Evolutionary conservation across 2,329 filamentous ascomycete genomes (phyloP), one percentile per base, ranked within the genome.

Genomic region (Aureobasidium uvarum): DNA sequence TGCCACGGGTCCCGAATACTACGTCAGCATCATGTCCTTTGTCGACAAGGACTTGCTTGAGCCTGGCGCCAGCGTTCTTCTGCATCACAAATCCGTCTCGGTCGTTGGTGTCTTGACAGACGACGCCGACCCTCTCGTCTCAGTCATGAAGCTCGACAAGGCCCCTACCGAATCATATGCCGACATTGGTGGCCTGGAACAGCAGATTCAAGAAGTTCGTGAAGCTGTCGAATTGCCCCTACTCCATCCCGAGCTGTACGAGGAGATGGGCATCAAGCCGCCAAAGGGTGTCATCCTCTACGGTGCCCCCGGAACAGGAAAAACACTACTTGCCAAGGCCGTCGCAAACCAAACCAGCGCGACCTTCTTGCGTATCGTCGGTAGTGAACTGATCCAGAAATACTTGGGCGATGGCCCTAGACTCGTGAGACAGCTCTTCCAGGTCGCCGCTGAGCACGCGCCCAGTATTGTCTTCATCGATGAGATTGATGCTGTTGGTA

Each of bases 181-280:
- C 67, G 95, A 99, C 79, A 99, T 99, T 80, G 95, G 95, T 82
- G 95, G 95, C 77, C 78, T 99, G 71, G 95, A 99, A 78, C 81
- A 85, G 66, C 95, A 99, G 78, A 99, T 99, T 67, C 95, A 99
- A 76, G 95, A 99, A 80, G 95, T 99, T 52, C 86, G 95, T 71
- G 95, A 99, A 81, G 96, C 95, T 1, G 95, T 99, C 66, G 95
- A 99, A 81, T 80, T 99, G 73, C 95, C 95, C 5, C 83, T 99
- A 69, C 83, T 99, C 67, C 95, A 99, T 76, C 95, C 95, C 0
- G 95, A 99, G 79, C 82, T 99, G 62, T 99, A 99, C 79, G 95
- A 99, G 79, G 95, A 99, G 82, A 99, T 99, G 95, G 95, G 95
- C 74, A 98, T 99, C 84, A 99, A 99, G 80, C 95, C 95, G 5